Evolutionary conservation across 2,329 filamentous ascomycete genomes (phyloP).

Genomic region (Epichloe typhina): DNA sequence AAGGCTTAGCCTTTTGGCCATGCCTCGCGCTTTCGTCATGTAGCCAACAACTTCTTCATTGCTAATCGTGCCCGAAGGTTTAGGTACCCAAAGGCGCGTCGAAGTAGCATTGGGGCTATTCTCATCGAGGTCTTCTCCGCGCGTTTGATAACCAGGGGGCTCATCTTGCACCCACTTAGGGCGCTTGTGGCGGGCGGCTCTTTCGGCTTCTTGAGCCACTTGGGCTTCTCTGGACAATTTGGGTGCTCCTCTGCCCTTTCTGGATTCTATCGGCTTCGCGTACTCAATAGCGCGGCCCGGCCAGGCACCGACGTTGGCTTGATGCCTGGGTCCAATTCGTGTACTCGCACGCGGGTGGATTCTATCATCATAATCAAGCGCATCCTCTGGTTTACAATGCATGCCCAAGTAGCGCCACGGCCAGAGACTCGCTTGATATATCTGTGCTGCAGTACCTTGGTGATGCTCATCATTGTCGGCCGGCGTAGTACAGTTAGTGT

Average conservation of each 20-base stretch:
- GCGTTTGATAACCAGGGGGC: constrained; percentile 74
- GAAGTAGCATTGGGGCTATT: constrained; percentile 65
- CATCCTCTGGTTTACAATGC: constrained; percentile 90
- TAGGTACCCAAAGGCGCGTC: constrained; percentile 66
- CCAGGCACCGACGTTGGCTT: constrained; percentile 78
- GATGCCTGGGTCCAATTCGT: constrained; percentile 78
- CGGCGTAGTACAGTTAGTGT: constrained; percentile 52
- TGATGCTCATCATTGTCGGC: constrained; percentile 44
- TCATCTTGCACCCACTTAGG: constrained; percentile 93
- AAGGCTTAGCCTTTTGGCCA: constrained; percentile 57
- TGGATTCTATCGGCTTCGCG: constrained; percentile 76
- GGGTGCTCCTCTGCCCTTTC: constrained; percentile 68
- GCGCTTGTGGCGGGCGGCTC: constrained; percentile 61
- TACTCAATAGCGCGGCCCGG: constrained; percentile 78
- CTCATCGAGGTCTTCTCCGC: constrained; percentile 64
- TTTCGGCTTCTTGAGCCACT: constrained; percentile 73
- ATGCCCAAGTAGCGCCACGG: constrained; percentile 91
- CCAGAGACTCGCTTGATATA: constrained; percentile 88
- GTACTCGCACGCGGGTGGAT: constrained; percentile 95
- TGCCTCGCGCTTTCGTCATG: constrained; percentile 52
- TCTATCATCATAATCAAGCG: constrained; percentile 89
- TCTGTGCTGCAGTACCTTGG: constrained; percentile 66
- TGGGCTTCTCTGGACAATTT: constrained; percentile 71
- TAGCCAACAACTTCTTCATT: constrained; percentile 60
- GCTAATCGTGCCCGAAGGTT: constrained; percentile 35